Conservation (phyloP, 2,329 filamentous ascomycete genomes). For the Fusarium drepaniforme region DNA sequence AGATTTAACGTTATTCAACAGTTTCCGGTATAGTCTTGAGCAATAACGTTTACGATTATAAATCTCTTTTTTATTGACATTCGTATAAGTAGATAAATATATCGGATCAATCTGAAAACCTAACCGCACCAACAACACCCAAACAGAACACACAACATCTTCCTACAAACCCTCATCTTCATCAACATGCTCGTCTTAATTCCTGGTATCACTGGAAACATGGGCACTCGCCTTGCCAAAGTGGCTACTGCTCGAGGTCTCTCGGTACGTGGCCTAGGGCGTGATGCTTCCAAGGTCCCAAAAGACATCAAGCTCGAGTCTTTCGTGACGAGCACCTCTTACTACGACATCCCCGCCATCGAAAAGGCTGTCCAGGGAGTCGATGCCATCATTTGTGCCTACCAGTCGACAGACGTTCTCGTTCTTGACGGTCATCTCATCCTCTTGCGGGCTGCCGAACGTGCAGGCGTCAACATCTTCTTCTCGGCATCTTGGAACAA, state of each 20-base stretch:
- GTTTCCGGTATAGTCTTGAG: neutral
- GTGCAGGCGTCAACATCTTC: constrained; percentile 13
- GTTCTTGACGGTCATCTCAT: constrained; percentile 9
- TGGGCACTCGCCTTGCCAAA: neutral
- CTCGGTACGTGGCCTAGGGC: neutral
- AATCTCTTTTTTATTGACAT: neutral
- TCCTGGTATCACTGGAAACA: neutral
- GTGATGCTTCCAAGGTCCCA: neutral
- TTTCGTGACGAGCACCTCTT: neutral
- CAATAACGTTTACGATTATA: neutral
- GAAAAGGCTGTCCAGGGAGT: neutral
- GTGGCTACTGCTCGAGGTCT: neutral
- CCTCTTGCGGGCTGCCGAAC: constrained; percentile 14
- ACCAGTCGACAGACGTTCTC: neutral
- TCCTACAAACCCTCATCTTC: neutral
- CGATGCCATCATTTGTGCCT: neutral
- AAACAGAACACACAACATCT: neutral
- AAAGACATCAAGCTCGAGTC: neutral
- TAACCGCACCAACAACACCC: neutral
- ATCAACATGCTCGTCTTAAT: neutral
- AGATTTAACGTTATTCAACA: neutral
- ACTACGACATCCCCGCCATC: neutral
- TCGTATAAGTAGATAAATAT: neutral
- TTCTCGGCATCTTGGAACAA: constrained; percentile 7
- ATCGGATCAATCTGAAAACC: neutral